Evolutionary conservation across 2,329 filamentous ascomycete species (phyloP).

Genomic region (Verticillium nonalfalfae): DNA sequence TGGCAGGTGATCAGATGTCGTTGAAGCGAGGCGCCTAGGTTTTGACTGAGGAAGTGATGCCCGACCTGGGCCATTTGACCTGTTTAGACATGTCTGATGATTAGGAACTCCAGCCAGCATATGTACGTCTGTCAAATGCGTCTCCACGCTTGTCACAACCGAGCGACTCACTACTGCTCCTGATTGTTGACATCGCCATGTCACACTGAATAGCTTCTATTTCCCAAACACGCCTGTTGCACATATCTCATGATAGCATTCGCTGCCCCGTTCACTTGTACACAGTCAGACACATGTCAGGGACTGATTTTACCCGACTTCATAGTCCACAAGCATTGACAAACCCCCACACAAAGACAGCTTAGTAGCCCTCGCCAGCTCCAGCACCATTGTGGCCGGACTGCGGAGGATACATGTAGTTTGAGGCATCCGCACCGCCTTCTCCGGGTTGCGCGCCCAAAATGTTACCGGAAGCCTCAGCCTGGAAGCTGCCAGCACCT

Average conservation of each 20-base stretch:
- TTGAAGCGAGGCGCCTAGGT: too few relatives aligned
- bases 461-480: constrained; percentile 30
- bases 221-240: not conserved
- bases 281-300: constrained; percentile 19
- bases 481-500: constrained; percentile 35
- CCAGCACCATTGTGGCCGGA: constrained; percentile 53
- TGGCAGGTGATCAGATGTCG: too few relatives aligned
- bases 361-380: constrained; percentile 42
- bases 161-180: not conserved
- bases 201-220: not conserved
- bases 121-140: not conserved
- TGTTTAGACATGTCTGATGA: too few relatives aligned
- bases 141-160: not conserved
- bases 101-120: not conserved
- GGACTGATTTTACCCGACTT: not conserved
- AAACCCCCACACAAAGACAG: not conserved
- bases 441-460: constrained; percentile 35
- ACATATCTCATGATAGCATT: constrained; percentile 1
- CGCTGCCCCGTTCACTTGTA: constrained; percentile 22
- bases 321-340: not conserved
- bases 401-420: constrained; percentile 49
- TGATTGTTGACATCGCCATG: not conserved
- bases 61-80: too few relatives aligned
- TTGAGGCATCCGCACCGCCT: constrained; percentile 27
- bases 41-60: too few relatives aligned